A percentile compares a stretch with the other conserved stretches of the same genome.
Evolutionary conservation across 208 protist genomes (phyloP).

Genomic region (Entamoeba histolytica): DNA sequence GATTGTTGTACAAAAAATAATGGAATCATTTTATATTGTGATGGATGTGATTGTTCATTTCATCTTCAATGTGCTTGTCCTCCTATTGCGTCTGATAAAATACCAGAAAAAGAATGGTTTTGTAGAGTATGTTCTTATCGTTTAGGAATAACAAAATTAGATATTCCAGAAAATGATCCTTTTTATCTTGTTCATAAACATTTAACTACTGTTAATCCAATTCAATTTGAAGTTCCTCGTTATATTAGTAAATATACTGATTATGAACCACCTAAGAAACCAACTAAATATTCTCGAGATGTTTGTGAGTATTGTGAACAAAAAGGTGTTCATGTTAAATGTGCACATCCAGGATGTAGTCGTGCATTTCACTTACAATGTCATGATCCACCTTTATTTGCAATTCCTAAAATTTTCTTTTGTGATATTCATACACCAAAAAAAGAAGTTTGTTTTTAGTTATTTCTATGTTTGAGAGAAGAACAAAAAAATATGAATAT

Average conservation of each 20-base stretch:
- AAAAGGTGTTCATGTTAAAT: background rate
- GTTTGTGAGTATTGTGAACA: background rate
- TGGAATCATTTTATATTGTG: background rate
- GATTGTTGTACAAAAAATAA: background rate
- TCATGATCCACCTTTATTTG: background rate
- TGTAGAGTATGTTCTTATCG: background rate
- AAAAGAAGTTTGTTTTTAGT: background rate
- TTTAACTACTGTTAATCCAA: background rate
- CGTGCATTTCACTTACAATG: background rate
- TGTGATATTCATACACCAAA: background rate
- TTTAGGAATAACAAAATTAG: background rate
- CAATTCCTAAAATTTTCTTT: background rate
- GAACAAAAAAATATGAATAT: too few species aligned
- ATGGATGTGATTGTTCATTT: background rate
- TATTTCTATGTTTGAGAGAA: too few species aligned
- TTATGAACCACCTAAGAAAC: background rate
- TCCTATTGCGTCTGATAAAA: background rate
- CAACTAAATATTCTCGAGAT: background rate
- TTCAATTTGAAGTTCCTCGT: background rate
- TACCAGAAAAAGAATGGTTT: background rate
- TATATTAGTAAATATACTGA: background rate
- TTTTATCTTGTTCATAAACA: background rate
- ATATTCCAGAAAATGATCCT: background rate
- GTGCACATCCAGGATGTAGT: background rate
- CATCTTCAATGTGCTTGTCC: background rate